Percentiles rank a stretch among this genome's conserved stretches.
Conservation (phyloP, 1,139 yeast genomes). For the Zygotorulaspora mrakii region DNA sequence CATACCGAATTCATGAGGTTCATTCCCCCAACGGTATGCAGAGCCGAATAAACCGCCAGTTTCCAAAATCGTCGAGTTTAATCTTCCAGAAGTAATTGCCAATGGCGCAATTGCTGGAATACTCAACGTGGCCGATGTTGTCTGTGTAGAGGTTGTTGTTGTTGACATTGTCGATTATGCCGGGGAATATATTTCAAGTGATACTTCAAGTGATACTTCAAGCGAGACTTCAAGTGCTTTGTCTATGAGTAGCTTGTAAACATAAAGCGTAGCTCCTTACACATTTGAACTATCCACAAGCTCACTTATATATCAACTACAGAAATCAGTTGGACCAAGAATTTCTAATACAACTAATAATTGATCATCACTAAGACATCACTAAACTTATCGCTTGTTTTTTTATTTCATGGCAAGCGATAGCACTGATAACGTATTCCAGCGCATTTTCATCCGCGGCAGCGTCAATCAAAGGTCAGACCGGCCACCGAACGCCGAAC, state of each 20-base stretch:
- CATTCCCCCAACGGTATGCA: conserved; percentile 58
- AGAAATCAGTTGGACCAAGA: too few species aligned
- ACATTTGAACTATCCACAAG: too few species aligned
- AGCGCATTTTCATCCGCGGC: conserved; percentile 1
- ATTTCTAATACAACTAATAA: too few species aligned
- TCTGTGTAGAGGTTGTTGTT: conserved; percentile 7
- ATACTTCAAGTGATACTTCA: too few species aligned
- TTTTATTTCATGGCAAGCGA: too few species aligned
- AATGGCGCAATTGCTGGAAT: conserved; percentile 25
- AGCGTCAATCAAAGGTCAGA: background rate
- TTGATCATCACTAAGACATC: too few species aligned
- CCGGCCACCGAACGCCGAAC: conserved; percentile 1
- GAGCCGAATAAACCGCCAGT: conserved; percentile 60
- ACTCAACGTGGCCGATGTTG: conserved; percentile 13
- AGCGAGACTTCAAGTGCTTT: too few species aligned
- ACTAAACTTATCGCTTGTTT: too few species aligned
- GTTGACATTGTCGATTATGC: conserved; percentile 7
- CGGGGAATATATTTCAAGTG: background rate
- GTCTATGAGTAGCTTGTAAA: too few species aligned
- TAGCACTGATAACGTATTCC: background rate
- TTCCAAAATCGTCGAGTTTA: conserved; percentile 55
- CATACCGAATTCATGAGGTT: conserved; percentile 55
- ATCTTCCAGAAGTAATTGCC: conserved; percentile 40
- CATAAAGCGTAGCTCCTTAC: too few species aligned
- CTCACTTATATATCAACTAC: too few species aligned